Percentiles rank a stretch among this genome's conserved stretches.
These are phyloP conservation scores for Mucor irregularis DNA, from an alignment of 371 early-diverging fungal species.

Conservation along the genomic window DNA sequence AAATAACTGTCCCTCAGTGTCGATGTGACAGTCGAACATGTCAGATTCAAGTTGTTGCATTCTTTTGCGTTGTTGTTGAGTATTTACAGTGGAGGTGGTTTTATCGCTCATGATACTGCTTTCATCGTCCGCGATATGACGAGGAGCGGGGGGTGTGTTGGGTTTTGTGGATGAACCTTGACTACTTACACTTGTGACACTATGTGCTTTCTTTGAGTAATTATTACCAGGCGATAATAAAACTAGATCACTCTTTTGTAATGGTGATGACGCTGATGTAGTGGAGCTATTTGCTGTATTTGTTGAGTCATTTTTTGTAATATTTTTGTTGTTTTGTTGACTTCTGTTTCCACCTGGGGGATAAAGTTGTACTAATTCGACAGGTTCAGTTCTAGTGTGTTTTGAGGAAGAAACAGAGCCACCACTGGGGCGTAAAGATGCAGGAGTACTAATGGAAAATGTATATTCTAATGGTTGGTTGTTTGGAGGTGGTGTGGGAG, in stretches of 20 bases:
- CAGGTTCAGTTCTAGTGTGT: constrained; percentile 9
- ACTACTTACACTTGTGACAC: constrained; percentile 7
- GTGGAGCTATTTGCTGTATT: not conserved
- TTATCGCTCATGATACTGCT: constrained; percentile 11
- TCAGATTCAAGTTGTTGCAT: constrained; percentile 16
- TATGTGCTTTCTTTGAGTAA: not conserved
- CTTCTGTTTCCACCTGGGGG: constrained; percentile 11
- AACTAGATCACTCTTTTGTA: constrained; percentile 1
- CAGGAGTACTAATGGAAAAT: constrained; percentile 44
- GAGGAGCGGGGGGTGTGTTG: not conserved
- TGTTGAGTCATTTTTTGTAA: not conserved
- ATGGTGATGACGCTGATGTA: not conserved
- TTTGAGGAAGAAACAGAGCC: constrained; percentile 1
- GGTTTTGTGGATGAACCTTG: not conserved
- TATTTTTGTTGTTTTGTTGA: too few species aligned
- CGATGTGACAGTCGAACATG: constrained; percentile 27
- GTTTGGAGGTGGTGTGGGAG: not conserved
- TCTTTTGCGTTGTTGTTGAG: constrained; percentile 5
- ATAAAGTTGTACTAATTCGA: constrained; percentile 24
- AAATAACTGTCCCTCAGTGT: constrained; percentile 26
- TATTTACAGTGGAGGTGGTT: not conserved
- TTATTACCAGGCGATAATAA: not conserved
- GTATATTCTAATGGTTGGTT: constrained; percentile 34
- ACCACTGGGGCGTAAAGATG: constrained; percentile 23
- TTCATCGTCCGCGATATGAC: not conserved